Conservation (phyloP, 1,284 basidiomycete species). For the Xerocomus nothofagi region DNA sequence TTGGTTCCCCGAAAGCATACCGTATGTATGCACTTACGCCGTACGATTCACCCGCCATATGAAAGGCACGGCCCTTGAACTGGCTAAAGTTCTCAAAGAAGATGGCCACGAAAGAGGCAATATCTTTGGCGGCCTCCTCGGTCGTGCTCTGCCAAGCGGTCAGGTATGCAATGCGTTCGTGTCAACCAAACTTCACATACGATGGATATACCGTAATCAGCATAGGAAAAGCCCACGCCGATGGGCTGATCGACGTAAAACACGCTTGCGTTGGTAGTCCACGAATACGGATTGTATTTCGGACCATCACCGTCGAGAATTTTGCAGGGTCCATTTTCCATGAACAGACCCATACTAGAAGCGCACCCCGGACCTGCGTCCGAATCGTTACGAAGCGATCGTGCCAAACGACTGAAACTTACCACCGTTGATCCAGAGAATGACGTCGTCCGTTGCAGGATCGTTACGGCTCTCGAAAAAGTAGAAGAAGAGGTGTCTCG, state of each 20-base stretch:
- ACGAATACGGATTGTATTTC: conserved; percentile 48
- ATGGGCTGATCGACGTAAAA: conserved; percentile 68
- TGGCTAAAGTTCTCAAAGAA: conserved; percentile 62
- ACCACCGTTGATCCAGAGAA: conserved; percentile 68
- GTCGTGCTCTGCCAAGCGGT: conserved; percentile 38
- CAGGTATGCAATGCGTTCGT: not conserved
- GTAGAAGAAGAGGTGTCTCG: conserved; percentile 76
- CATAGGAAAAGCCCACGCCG: conserved; percentile 66
- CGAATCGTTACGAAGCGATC: not conserved
- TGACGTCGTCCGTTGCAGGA: conserved; percentile 61
- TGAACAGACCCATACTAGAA: conserved; percentile 11
- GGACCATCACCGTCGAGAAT: conserved; percentile 35
- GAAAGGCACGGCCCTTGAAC: conserved; percentile 53
- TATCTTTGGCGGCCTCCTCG: conserved; percentile 59
- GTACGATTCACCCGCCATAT: conserved; percentile 61
- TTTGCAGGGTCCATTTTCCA: conserved; percentile 38
- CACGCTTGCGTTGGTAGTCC: conserved; percentile 60
- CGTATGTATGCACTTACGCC: conserved; percentile 37
- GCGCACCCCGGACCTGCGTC: conserved; percentile 13
- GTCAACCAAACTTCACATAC: conserved; percentile 22
- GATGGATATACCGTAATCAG: conserved; percentile 56
- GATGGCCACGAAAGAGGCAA: conserved; percentile 61
- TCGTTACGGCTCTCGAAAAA: conserved; percentile 77
- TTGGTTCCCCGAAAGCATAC: not conserved
- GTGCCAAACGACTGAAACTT: not conserved